These are phyloP conservation scores for Ocimum tenuiflorum DNA, from an alignment of 257 asterid genomes.

Conservation along the genomic window DNA sequence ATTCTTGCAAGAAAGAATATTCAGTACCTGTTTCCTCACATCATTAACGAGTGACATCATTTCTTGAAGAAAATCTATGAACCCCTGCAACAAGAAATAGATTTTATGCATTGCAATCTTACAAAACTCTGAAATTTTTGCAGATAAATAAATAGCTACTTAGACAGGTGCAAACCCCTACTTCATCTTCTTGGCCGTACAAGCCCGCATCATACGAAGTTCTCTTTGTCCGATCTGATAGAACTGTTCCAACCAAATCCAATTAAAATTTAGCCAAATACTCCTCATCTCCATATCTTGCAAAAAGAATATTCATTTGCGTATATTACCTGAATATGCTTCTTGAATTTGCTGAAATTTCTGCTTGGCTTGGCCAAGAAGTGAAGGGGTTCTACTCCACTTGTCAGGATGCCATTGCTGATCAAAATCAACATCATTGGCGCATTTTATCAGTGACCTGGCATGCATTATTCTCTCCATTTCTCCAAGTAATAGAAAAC, in stretches of 20 bases:
- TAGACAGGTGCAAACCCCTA: constrained; percentile 25
- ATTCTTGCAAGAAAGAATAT: neutral
- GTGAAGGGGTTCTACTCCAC: constrained; percentile 45
- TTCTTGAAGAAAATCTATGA: constrained; percentile 55
- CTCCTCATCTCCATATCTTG: neutral
- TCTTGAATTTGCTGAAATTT: constrained; percentile 67
- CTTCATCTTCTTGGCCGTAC: constrained; percentile 48
- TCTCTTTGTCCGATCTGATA: constrained; percentile 51
- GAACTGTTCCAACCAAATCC: constrained; percentile 27
- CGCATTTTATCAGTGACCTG: neutral
- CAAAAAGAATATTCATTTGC: neutral
- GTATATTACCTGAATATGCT: constrained; percentile 58
- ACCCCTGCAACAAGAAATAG: constrained; percentile 33
- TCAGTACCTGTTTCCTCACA: constrained; percentile 15
- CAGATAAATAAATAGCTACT: neutral
- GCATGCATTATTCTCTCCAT: neutral
- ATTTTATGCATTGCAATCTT: neutral
- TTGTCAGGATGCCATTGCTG: constrained; percentile 82
- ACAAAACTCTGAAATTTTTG: neutral
- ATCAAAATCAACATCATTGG: constrained; percentile 4
- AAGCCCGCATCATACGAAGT: constrained; percentile 51
- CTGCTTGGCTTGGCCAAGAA: constrained; percentile 41
- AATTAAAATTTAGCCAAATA: neutral
- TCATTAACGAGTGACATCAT: constrained; percentile 45
- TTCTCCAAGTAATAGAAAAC: neutral